phyloP scores from a whole-genome alignment of 2,329 filamentous ascomycete genomes.

The Scedosporium dehoogii region DNA sequence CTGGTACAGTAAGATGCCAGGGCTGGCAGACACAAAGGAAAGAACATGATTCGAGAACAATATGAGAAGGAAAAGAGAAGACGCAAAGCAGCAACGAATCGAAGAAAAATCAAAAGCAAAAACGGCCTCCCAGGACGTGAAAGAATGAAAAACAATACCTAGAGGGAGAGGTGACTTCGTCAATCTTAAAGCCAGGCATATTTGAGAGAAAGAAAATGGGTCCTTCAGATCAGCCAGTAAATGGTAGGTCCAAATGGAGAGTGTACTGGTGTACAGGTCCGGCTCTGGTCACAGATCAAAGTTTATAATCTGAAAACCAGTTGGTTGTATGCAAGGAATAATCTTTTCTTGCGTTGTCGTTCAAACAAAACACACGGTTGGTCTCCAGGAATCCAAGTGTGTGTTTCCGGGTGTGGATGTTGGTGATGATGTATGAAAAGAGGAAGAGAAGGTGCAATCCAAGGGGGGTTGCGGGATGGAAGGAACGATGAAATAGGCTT shows the following conservation, averaged over 20 bases:
- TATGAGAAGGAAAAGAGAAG: conserved; percentile 8
- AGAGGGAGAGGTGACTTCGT: conserved; percentile 50
- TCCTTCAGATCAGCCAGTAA: neutral
- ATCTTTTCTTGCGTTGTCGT: neutral
- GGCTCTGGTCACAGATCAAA: neutral
- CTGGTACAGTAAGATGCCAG: conserved; percentile 1
- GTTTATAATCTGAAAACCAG: conserved; percentile 5
- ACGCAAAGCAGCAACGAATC: neutral
- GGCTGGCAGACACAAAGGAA: neutral
- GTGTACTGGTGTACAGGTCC: neutral
- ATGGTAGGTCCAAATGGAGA: neutral
- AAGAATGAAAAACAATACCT: conserved; percentile 50
- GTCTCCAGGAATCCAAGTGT: conserved; percentile 4
- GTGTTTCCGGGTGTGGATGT: conserved; percentile 7
- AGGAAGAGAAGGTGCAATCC: conserved; percentile 8
- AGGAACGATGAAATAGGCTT: conserved; percentile 9
- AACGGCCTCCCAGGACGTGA: conserved; percentile 17
- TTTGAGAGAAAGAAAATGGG: conserved; percentile 3
- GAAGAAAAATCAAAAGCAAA: conserved; percentile 7
- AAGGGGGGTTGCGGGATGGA: conserved; percentile 11
- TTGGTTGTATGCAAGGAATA: neutral
- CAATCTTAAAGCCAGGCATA: conserved; percentile 24
- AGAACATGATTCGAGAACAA: conserved; percentile 9
- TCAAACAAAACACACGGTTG: neutral
- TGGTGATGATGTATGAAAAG: conserved; percentile 9